phyloP scores from a whole-genome alignment of 2,329 filamentous ascomycete species.

The Mariannaea elegans region DNA sequence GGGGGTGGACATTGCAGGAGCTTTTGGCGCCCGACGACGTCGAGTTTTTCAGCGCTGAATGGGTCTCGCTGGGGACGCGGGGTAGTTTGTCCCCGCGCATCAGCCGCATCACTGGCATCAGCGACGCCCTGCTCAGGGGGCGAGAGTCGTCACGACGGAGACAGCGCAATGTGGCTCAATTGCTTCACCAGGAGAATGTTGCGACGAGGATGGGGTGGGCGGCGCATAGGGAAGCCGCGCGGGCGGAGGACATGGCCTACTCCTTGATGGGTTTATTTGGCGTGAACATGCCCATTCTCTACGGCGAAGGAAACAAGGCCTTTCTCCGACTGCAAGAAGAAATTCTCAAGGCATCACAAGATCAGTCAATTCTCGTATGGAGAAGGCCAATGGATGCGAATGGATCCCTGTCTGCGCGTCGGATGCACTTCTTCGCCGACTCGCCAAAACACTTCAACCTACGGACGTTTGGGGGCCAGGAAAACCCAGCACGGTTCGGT shows the following conservation, averaged over 20 bases:
- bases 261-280: conserved; percentile 47
- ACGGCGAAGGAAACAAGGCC: conserved; percentile 47
- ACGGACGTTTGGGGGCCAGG: conserved; percentile 37
- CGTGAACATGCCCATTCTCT: conserved; percentile 48
- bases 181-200: conserved; percentile 37
- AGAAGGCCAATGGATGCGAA: conserved; percentile 26
- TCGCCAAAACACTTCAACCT: conserved; percentile 38
- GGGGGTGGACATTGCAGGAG: conserved; percentile 40
- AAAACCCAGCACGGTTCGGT: conserved; percentile 33
- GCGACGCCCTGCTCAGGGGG: conserved; percentile 28
- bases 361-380: conserved; percentile 48
- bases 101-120: conserved; percentile 37
- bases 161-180: conserved; percentile 27
- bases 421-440: conserved; percentile 38
- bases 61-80: conserved; percentile 33
- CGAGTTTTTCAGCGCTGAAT: conserved; percentile 38
- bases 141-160: conserved; percentile 27
- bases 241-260: conserved; percentile 46
- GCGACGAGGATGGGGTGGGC: conserved; percentile 49
- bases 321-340: conserved; percentile 48
- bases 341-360: conserved; percentile 44
- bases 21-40: conserved; percentile 37
- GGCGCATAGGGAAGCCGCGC: conserved; percentile 41
- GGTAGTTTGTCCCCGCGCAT: conserved; percentile 29
- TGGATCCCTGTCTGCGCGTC: conserved; percentile 22